Percentiles rank a stretch among this genome's conserved stretches.
These are phyloP conservation scores for Hypoxylon perforatum DNA, from an alignment of 495 filamentous ascomycete species.

Conservation along the genomic window DNA sequence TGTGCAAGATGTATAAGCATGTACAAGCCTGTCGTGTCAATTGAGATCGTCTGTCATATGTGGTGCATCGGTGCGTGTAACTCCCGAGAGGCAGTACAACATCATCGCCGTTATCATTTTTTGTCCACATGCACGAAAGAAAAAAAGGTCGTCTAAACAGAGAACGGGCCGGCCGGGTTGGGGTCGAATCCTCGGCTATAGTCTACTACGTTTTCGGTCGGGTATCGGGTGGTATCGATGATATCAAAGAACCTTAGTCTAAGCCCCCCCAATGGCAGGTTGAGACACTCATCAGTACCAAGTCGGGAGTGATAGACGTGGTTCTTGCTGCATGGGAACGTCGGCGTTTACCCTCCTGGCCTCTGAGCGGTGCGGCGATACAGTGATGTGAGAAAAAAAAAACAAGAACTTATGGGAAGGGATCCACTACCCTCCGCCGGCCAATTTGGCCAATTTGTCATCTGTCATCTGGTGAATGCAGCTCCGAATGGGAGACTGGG, in stretches of 20 bases:
- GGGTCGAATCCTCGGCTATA: slow-evolving; percentile 8
- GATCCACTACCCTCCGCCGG: no score
- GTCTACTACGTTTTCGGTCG: slow-evolving; percentile 11
- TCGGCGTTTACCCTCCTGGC: slow-evolving; percentile 13
- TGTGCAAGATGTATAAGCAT: no score
- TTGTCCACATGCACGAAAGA: slow-evolving; percentile 4
- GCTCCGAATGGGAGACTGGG: no score
- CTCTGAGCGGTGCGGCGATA: slow-evolving; percentile 10
- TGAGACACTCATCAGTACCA: slow-evolving; percentile 14
- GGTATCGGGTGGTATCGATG: slow-evolving; percentile 22
- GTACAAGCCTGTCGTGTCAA: not conserved
- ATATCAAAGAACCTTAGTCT: slow-evolving; percentile 1
- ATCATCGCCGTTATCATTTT: not conserved
- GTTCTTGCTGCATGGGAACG: slow-evolving; percentile 15
- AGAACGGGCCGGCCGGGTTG: not conserved
- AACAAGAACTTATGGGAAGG: not conserved
- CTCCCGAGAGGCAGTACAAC: not conserved
- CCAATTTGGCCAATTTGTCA: no score
- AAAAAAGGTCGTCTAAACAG: not conserved
- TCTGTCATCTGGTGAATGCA: not conserved
- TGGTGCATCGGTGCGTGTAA: not conserved
- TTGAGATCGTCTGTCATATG: not conserved
- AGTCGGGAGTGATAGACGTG: slow-evolving; percentile 30
- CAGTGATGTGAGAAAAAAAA: slow-evolving; percentile 1
- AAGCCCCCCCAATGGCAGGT: slow-evolving; percentile 40